Evolutionary conservation across 2,329 filamentous ascomycete genomes (phyloP).

Genomic region (Trichoderma citrinoviride): DNA sequence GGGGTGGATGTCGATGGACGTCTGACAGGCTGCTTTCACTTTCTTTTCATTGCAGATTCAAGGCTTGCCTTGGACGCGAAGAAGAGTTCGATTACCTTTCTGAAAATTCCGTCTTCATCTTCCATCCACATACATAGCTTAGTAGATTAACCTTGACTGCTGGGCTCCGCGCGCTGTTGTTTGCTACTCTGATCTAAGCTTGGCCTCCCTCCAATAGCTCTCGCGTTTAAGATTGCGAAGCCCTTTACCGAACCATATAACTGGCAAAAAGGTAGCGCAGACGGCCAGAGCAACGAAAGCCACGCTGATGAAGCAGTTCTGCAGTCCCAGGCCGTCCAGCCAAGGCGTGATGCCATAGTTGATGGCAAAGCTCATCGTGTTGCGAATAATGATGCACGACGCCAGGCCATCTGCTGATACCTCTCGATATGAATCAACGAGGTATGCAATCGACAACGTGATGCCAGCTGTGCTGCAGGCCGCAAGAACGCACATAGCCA

Average conservation of each 20-base stretch:
- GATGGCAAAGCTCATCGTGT: constrained; percentile 39
- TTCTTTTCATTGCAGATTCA: constrained; percentile 54
- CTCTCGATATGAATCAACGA: constrained; percentile 43
- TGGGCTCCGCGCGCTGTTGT: no score
- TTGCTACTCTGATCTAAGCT: background rate
- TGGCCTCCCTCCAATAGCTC: constrained; percentile 26
- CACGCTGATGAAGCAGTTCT: constrained; percentile 44
- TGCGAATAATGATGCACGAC: constrained; percentile 40
- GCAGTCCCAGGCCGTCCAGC: constrained; percentile 41
- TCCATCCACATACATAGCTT: no score
- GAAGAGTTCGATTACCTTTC: constrained; percentile 44
- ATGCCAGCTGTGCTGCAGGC: constrained; percentile 37
- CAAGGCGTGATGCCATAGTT: constrained; percentile 45
- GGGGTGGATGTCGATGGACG: constrained; percentile 83
- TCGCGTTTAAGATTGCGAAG: constrained; percentile 26
- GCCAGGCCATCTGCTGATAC: constrained; percentile 41
- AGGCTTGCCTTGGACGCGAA: constrained; percentile 48
- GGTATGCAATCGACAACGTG: constrained; percentile 40
- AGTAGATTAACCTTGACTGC: no score
- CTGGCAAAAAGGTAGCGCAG: constrained; percentile 41
- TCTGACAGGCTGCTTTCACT: constrained; percentile 69
- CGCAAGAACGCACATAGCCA: constrained; percentile 40
- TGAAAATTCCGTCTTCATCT: no score
- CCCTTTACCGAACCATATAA: constrained; percentile 47
- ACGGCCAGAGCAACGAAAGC: constrained; percentile 41